phyloP scores from a whole-genome alignment of 139 green algal genomes.

The Eudorina sp. region DNA sequence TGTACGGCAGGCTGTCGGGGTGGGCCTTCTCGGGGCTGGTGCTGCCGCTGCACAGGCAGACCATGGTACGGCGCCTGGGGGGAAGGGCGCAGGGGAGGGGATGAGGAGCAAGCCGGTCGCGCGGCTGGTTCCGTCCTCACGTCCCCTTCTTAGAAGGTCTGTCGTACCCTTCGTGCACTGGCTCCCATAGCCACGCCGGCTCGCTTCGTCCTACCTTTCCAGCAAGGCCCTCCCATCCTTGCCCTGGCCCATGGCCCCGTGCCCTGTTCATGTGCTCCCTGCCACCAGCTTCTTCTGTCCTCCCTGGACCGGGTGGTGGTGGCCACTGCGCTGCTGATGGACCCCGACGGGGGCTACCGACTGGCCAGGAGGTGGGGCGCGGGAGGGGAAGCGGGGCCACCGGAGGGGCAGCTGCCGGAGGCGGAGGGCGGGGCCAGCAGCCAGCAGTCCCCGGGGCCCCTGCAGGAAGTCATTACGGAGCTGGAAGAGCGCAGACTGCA shows the following conservation, averaged over 20 bases:
- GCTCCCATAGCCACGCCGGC: too few relatives aligned
- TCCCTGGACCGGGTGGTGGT: background rate
- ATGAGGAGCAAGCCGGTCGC: too few relatives aligned
- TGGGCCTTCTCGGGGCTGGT: slow-evolving; percentile 5
- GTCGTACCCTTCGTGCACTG: too few relatives aligned
- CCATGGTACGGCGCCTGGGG: background rate
- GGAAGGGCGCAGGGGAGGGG: background rate
- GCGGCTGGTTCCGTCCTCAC: too few relatives aligned
- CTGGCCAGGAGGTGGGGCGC: background rate
- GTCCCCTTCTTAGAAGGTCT: background rate
- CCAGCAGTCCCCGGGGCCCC: too few relatives aligned
- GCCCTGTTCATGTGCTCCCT: too few relatives aligned
- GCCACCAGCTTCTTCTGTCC: slow-evolving; percentile 2
- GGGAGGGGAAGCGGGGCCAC: background rate
- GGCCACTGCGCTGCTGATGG: background rate
- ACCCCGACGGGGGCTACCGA: background rate
- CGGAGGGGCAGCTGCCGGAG: background rate
- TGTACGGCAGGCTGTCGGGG: slow-evolving; percentile 15
- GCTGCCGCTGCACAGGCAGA: slow-evolving; percentile 7
- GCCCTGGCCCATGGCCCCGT: too few relatives aligned
- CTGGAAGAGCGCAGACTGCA: slow-evolving; percentile 16
- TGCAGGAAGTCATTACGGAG: background rate
- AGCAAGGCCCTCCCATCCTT: too few relatives aligned
- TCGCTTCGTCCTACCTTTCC: too few relatives aligned
- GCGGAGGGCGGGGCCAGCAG: too few relatives aligned